Evolutionary conservation across 495 filamentous ascomycete species (phyloP), one percentile per base, ranked within the genome.

Genomic region (Lindgomyces ingoldianus): DNA sequence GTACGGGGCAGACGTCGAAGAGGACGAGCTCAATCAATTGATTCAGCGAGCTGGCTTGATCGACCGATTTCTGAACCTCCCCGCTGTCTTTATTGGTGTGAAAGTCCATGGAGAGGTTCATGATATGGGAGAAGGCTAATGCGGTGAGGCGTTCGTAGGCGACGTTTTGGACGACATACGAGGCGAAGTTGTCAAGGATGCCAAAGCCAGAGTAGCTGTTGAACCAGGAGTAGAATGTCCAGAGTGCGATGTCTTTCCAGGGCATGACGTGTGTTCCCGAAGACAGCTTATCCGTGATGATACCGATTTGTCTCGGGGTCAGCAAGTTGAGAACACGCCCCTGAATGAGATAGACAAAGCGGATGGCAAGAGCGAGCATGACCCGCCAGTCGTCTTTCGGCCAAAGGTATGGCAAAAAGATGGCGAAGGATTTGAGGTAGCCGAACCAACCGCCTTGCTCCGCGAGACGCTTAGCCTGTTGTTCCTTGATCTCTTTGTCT

Each of bases 41-140:
- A 41, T 81, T 83, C 14, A 93, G 77, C 39, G 83, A 83, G 26
- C 79, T 74, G 6, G 87, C 90, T 64, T 87, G 85, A 27, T 79
- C 78, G 27, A 93, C 83, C 2, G 89, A 83, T 65, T 84, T 80
- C 63, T 83, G 84, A 46, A 93, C 79, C 67, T 91, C 87, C 6
- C 85, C 89, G 3, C 85, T 87, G 57, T 83, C 83, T 76, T 91
- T 91, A 53, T 81, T 81, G 61, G 86, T 87, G 70, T 94, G 89
- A 62, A 91, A 93, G 68, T 93, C 89, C 62, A 86, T 87, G 0
- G 88, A 91, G 24, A 94, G 80, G 53, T 80, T 82, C 83, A 93
- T 89, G 24, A 93, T 80, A 64, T 93, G 89, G 45, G 85, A 83
- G 70, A 90, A 92, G 3, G 89, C 62, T 6, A 84, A 85, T 83